Evolutionary conservation across 1,284 basidiomycete genomes (phyloP).

Genomic region (Fomes fomentarius): DNA sequence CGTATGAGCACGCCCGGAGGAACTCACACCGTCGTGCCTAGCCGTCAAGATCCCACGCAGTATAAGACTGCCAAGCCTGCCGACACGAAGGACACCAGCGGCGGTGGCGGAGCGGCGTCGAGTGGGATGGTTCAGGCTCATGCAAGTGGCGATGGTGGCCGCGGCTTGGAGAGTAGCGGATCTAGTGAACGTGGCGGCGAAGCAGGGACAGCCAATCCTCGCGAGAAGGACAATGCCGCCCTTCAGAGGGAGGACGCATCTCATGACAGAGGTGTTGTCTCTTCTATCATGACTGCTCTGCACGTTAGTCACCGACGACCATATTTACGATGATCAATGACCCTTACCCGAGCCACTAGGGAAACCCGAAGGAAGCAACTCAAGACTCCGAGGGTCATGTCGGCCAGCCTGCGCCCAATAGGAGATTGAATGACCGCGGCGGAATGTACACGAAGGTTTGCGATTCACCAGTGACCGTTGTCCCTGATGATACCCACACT

Average conservation of each 20-base stretch:
- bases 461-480: too few species aligned
- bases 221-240: slow-evolving; percentile 1
- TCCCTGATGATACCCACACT: too few species aligned
- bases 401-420: slow-evolving; percentile 11
- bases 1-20: slow-evolving; percentile 14
- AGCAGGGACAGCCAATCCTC: not conserved
- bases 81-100: not conserved
- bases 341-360: too few species aligned
- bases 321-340: not conserved
- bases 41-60: slow-evolving; percentile 2
- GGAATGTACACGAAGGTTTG: slow-evolving; percentile 24
- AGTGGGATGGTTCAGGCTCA: slow-evolving; percentile 6
- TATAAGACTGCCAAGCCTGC: not conserved
- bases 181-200: slow-evolving; percentile 4
- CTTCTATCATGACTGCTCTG: slow-evolving; percentile 6
- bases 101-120: slow-evolving; percentile 1
- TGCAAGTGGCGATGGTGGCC: not conserved
- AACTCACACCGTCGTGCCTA: slow-evolving; percentile 1
- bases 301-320: slow-evolving; percentile 2
- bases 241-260: not conserved
- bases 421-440: slow-evolving; percentile 18
- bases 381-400: slow-evolving; percentile 5
- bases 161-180: not conserved
- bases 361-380: slow-evolving; percentile 1
- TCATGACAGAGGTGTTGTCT: slow-evolving; percentile 2